Percentiles rank a stretch among this genome's conserved stretches.
Evolutionary conservation across 2,329 filamentous ascomycete genomes (phyloP).

Genomic region (Colletotrichum higginsianum): DNA sequence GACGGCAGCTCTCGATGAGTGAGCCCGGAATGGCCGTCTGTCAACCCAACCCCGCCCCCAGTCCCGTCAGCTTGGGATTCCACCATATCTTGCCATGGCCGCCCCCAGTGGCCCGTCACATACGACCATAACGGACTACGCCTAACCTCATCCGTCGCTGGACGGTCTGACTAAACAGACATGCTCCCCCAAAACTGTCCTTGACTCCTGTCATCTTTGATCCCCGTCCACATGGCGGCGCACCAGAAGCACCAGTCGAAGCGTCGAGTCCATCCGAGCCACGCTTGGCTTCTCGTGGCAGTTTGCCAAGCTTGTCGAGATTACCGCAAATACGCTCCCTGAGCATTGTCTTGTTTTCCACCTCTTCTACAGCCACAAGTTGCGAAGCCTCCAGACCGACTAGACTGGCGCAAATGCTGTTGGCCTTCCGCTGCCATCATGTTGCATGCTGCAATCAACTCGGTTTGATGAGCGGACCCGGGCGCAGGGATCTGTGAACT

Average conservation of each 20-base stretch:
- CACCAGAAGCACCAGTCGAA: not conserved
- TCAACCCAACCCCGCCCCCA: not conserved
- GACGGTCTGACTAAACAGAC: not conserved
- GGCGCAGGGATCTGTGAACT: conserved; percentile 15
- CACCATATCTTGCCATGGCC: not conserved
- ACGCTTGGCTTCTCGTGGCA: not conserved
- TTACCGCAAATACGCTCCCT: too few species aligned
- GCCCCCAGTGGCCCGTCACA: not conserved
- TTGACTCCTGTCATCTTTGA: not conserved
- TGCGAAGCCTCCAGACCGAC: not conserved
- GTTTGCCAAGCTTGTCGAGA: not conserved
- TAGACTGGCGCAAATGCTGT: not conserved
- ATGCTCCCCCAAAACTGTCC: not conserved
- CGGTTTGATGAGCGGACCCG: not conserved
- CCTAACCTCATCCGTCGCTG: conserved; percentile 2
- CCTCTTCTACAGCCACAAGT: not conserved
- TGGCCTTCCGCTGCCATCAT: not conserved
- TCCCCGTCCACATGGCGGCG: not conserved
- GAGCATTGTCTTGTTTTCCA: too few species aligned
- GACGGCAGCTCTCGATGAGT: too few species aligned
- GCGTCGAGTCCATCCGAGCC: not conserved
- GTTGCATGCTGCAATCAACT: not conserved
- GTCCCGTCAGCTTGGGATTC: not conserved
- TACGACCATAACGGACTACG: not conserved
- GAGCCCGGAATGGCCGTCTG: conserved; percentile 1